These are phyloP conservation scores for Kokia cookei DNA, from an alignment of 441 rosid species.

Conservation along the genomic window DNA sequence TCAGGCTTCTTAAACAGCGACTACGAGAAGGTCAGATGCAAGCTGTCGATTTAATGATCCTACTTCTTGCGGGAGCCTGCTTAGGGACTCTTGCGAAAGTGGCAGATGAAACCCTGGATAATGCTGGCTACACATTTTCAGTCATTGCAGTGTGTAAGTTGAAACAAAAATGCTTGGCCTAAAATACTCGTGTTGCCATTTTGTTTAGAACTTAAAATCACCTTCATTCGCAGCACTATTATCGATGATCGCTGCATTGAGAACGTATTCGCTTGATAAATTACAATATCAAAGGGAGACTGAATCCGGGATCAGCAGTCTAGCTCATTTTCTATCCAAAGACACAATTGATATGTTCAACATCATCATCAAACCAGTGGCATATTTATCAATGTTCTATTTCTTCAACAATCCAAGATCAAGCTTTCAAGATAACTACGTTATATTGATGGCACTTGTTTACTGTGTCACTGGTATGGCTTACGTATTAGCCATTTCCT, in stretches of 20 bases:
- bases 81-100: constrained; percentile 66
- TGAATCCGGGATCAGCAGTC: constrained; percentile 58
- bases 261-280: constrained; percentile 55
- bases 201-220: neutral
- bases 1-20: constrained; percentile 59
- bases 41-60: constrained; percentile 47
- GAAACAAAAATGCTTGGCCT: neutral
- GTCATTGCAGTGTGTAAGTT: constrained; percentile 67
- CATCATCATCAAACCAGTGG: constrained; percentile 52
- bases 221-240: constrained; percentile 42
- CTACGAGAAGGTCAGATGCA: constrained; percentile 54
- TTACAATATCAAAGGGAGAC: constrained; percentile 54
- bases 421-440: constrained; percentile 49
- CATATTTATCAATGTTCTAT: constrained; percentile 63
- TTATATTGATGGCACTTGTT: constrained; percentile 47
- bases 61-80: constrained; percentile 61
- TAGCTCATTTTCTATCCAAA: constrained; percentile 60
- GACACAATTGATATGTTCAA: constrained; percentile 57
- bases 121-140: constrained; percentile 58
- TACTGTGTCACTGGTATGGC: constrained; percentile 68
- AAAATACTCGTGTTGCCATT: neutral
- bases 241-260: constrained; percentile 56
- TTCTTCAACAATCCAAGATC: constrained; percentile 73
- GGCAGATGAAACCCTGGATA: constrained; percentile 50
- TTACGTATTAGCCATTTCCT: constrained; percentile 48